Evolutionary conservation across 306 rosid species (phyloP), one percentile per base, ranked within the genome.

Genomic region (Sophora flavescens): DNA sequence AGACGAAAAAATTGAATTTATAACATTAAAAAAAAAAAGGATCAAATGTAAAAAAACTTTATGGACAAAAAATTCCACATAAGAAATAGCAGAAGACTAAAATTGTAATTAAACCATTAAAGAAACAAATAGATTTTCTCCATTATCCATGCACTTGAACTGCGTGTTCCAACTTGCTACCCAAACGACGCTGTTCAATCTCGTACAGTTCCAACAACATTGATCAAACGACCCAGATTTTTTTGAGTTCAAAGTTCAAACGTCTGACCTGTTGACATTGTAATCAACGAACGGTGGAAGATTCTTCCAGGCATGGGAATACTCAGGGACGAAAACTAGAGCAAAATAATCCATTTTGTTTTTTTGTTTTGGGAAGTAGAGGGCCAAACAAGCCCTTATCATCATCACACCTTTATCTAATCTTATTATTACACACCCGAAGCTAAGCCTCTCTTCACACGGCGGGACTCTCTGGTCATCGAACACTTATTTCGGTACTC

Each of bases 311-410:
- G 2, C 14, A 44, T 22, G 5, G 63, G 63, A 32, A 57, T 26
- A 10, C 14, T 18, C 3, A 38, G 12, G 28, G 54, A 8, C 6
- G 4, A 61, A 70, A 70, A 78, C 47, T 4, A 62, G n/a, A 50
- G 28, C 72, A 11, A n/a, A 41, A 42, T 61, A 62, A 51, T 36
- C 63, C 47, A 54, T 53, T 81, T 83, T 85, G 89, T 84, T 85
- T 63, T 83, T 68, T 80, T 78, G 84, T 83, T 14, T 15, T 3
- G 80, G 65, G 69, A 57, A 83, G 0, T 53, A 74, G 91, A 88
- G 89, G 84, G 83, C 92, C 97, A 88, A 88, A 87, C 87, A 83
- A 78, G 82, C 86, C 90, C 81, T 83, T 86, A 83, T 92, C 97
- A 83, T 92, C 96, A 76, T 17, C 96, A 76, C 26, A 62, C 76